Conservation (phyloP, 2,329 filamentous ascomycete genomes). For the Aaosphaeria pasadenensis region DNA sequence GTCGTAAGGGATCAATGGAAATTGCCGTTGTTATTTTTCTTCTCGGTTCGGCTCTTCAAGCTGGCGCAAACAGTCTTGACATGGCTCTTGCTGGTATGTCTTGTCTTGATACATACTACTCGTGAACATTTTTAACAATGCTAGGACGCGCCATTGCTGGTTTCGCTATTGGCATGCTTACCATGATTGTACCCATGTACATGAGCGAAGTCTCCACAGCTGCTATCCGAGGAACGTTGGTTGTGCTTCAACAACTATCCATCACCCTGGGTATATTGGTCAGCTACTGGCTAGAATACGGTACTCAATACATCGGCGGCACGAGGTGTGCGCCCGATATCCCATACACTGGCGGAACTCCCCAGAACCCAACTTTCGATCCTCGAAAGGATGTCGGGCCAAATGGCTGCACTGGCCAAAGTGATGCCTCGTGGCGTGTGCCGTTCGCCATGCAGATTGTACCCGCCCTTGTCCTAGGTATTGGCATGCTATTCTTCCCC, state of each 20-base stretch:
- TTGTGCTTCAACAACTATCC: conserved; percentile 63
- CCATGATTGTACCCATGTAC: conserved; percentile 62
- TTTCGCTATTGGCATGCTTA: conserved; percentile 67
- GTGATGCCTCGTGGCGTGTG: conserved; percentile 52
- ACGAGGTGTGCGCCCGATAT: conserved; percentile 46
- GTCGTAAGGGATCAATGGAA: conserved; percentile 67
- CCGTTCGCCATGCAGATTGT: conserved; percentile 76
- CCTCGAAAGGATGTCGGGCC: no score
- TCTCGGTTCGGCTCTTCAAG: conserved; percentile 67
- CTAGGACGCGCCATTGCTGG: conserved; percentile 37
- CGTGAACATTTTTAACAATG: neutral
- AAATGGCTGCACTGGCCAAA: conserved; percentile 53
- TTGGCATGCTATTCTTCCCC: conserved; percentile 70
- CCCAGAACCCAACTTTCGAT: conserved; percentile 34
- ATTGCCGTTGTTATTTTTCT: conserved; percentile 66
- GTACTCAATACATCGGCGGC: conserved; percentile 37
- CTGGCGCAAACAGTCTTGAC: conserved; percentile 50
- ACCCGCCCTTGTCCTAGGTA: conserved; percentile 72
- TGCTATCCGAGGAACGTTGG: conserved; percentile 64
- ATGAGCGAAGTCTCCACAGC: conserved; percentile 50
- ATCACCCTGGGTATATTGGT: conserved; percentile 64
- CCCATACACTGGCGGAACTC: conserved; percentile 46
- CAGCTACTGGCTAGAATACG: conserved; percentile 49
- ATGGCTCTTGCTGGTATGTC: conserved; percentile 70
- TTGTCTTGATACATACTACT: conserved; percentile 51